Evolutionary conservation across 148 eudicot species (phyloP), one percentile per base, ranked within the genome.

Genomic region (Silene latifolia): DNA sequence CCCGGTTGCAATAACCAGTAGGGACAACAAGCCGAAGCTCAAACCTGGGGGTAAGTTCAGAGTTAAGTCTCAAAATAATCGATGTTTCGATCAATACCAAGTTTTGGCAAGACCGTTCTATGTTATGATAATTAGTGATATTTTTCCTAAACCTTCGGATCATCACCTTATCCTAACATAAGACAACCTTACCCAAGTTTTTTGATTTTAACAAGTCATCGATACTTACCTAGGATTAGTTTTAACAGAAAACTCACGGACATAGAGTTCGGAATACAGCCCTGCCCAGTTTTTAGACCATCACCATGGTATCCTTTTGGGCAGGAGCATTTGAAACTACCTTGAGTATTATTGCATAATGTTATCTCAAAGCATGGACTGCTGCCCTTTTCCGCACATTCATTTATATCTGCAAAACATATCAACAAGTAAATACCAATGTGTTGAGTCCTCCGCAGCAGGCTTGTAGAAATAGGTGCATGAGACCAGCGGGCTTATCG

Each of bases 281-380:
- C 69, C 9, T 46, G 18, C 23, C 14, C 51, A 66, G 15, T 39
- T 59, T 19, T 19, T 17, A 9, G 47, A 24, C 83, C 83, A 72
- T 80, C 73, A 1, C 83, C 83, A 8, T 35, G 69, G 62, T 76
- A 42, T 5, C 63, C 77, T 42, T 66, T 65, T 14, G 83, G 83
- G 54, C 83, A 80, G 12, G 77, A 42, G 39, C 82, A 79, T 21
- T 1, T 75, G 65, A 27, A 79, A 61, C 56, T 11, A 3, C 82
- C 82, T 8, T 19, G 17, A 18, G 66, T 80, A 48, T 80, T 80
- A 0, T 24, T 63, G 62, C 82, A 80, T 2, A 10, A 29, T 19
- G 60, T 20, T n/a, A 14, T 66, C 24, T 66, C 42, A 4, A 59
- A 75, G 59, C 82, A 80, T 15, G 75, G 75, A 21, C 64, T 75